phyloP scores from a whole-genome alignment of 2,329 filamentous ascomycete genomes.

The Cladorrhinum sp. region DNA sequence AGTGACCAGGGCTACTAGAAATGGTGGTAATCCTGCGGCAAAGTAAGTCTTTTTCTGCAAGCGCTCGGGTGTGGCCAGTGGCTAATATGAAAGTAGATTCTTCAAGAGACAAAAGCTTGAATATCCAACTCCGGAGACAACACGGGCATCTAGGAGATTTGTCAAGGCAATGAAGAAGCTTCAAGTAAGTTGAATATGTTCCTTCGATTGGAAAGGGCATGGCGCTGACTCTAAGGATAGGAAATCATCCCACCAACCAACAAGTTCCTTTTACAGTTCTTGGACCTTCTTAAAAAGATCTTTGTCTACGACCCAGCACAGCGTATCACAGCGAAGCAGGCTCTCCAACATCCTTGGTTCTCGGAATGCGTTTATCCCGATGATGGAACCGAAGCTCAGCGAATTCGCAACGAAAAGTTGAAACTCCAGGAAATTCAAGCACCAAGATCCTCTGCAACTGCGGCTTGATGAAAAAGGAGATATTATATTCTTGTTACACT shows the following conservation, averaged over 20 bases:
- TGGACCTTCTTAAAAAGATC: constrained; percentile 63
- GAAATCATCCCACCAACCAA: constrained; percentile 62
- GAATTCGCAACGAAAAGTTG: constrained; percentile 54
- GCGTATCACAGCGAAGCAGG: constrained; percentile 65
- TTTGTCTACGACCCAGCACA: constrained; percentile 66
- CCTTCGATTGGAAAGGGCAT: neutral
- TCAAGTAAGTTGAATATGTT: constrained; percentile 48
- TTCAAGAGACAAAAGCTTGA: constrained; percentile 65
- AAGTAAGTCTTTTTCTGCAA: constrained; percentile 46
- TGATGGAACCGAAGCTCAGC: constrained; percentile 65
- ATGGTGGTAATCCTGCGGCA: constrained; percentile 57
- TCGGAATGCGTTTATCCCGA: constrained; percentile 61
- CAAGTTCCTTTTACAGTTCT: constrained; percentile 59
- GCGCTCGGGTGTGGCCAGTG: neutral
- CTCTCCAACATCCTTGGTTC: constrained; percentile 66
- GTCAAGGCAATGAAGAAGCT: constrained; percentile 71
- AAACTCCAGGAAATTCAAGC: constrained; percentile 37
- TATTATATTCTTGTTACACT: constrained; percentile 21
- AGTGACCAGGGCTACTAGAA: constrained; percentile 57
- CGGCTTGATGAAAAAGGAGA: constrained; percentile 12
- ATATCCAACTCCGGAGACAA: constrained; percentile 62
- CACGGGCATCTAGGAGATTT: constrained; percentile 61
- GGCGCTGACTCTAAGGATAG: constrained; percentile 37
- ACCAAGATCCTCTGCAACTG: constrained; percentile 15
- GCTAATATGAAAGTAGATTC: constrained; percentile 46